phyloP scores from a whole-genome alignment of 768 basidiomycete genomes.

The Leucocoprinus sp. region DNA sequence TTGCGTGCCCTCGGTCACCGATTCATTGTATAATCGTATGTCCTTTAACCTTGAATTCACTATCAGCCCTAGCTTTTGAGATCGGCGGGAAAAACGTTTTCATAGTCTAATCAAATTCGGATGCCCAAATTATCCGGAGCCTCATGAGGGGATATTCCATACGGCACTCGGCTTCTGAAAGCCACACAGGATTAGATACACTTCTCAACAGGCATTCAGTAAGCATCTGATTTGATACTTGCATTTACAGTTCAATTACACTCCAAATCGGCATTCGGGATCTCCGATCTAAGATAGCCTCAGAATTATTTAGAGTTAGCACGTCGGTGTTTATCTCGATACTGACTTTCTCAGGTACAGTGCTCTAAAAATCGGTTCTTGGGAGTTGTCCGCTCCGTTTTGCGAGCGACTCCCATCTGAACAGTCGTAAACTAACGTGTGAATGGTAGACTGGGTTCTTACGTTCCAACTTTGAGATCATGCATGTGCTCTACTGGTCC shows the following conservation, averaged over 20 bases:
- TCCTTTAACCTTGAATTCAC: no score
- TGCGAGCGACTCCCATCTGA: slow-evolving; percentile 29
- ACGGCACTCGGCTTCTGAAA: no score
- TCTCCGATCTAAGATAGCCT: slow-evolving; percentile 33
- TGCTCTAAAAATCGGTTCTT: slow-evolving; percentile 24
- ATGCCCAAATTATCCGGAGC: no score
- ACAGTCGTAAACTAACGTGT: slow-evolving; percentile 23
- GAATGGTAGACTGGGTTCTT: slow-evolving; percentile 26
- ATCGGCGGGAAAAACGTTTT: no score
- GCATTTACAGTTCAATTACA: slow-evolving; percentile 28
- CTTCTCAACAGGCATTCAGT: not conserved
- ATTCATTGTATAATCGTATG: no score
- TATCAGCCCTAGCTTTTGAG: no score
- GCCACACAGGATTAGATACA: no score
- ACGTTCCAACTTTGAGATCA: slow-evolving; percentile 32
- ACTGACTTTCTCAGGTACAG: slow-evolving; percentile 25
- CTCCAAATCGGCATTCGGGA: slow-evolving; percentile 23
- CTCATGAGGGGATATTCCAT: no score
- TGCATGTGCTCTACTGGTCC: slow-evolving; percentile 38
- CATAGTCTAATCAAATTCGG: no score
- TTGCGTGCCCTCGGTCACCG: no score
- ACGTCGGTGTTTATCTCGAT: slow-evolving; percentile 28
- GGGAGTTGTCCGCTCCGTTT: slow-evolving; percentile 31
- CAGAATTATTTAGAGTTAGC: slow-evolving; percentile 25
- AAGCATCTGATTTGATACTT: slow-evolving; percentile 19